Conservation (phyloP, 805 yeast species). For the Vanderwaltozyma polyspora region DNA sequence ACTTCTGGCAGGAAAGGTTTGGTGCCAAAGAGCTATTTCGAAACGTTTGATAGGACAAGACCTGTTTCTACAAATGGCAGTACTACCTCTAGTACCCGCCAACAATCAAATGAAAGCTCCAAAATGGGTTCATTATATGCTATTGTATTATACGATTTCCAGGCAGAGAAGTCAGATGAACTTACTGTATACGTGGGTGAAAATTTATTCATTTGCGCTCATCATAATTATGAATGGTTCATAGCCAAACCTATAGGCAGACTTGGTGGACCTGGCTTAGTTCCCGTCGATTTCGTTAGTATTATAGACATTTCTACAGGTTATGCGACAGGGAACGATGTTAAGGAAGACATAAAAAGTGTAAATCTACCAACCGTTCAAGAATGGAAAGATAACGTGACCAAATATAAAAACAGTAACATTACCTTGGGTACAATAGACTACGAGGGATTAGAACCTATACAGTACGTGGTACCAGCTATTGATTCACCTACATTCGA, state of each 20-base stretch:
- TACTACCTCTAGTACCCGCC: slow-evolving; percentile 5
- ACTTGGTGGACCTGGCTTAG: slow-evolving; percentile 93
- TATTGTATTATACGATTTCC: slow-evolving; percentile 73
- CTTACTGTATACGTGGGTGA: slow-evolving; percentile 78
- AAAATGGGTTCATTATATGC: slow-evolving; percentile 56
- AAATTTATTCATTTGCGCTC: slow-evolving; percentile 86
- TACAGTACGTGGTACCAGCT: neutral
- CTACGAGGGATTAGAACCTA: slow-evolving; percentile 1
- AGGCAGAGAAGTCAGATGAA: slow-evolving; percentile 71
- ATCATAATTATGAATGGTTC: slow-evolving; percentile 94
- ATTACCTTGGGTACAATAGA: slow-evolving; percentile 54
- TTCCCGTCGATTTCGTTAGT: slow-evolving; percentile 84
- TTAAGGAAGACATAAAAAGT: slow-evolving; percentile 45
- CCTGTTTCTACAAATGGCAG: slow-evolving; percentile 18
- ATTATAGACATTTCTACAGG: slow-evolving; percentile 67
- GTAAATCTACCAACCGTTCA: slow-evolving; percentile 85
- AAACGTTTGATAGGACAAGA: slow-evolving; percentile 55
- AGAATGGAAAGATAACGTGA: slow-evolving; percentile 87
- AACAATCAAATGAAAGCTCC: slow-evolving; percentile 8
- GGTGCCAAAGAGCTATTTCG: slow-evolving; percentile 81
- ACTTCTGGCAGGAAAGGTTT: slow-evolving; percentile 64
- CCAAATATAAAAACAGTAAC: slow-evolving; percentile 83
- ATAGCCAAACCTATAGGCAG: slow-evolving; percentile 94
- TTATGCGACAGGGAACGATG: slow-evolving; percentile 43
- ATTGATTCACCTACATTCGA: slow-evolving; percentile 4